Base-by-base conservation (phyloP, 805 yeast genomes). In the Priceomyces castillae region DNA sequence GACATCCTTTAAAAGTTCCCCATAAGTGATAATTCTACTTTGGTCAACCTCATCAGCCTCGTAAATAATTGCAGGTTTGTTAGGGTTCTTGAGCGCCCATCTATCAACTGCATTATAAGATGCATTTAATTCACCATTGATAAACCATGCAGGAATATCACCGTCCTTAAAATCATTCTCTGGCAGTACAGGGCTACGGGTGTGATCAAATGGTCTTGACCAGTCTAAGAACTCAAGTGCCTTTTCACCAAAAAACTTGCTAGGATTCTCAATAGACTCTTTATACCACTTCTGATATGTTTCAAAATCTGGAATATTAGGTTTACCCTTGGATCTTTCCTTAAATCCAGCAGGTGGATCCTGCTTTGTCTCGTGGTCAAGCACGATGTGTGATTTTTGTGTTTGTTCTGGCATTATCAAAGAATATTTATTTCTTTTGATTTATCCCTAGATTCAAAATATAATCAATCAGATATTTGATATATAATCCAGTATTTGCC, bases 91-190 rank as follows among this genome's bases (percentile, higher is more conserved):
- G 53, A 86, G 72, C 3, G 99, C 99, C 74, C 94, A 96, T 66
- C 98, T 81, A 66, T 92, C 99, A 50, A 92, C 96, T 65, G 94
- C 84, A 69, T 92, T 92, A 72, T 87, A 92, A 50, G 84, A 74
- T 33, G 99, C 99, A 61, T 94, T 94, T 61, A 92, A 76, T 70
- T 86, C 82, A 60, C 99, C 99, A 50, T 88, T 90, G 39, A 89
- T 68, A 59, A 94, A 94, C 98, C 98, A 94, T 30, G 72, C 62
- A 12, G 97, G 89, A 41, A 82, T 71, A 59, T 88, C 95, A 49
- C 92, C 96, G 49, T 76, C 59, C 48, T 67, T 62, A 53, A 71
- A 70, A 63, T 80, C 78, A 42, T 75, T 68, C 50, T 74, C 62
- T 47, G 75, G 64, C 58, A 65, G 53, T 57, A 65, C 54, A 1